Percentiles rank a stretch among this genome's conserved stretches.
phyloP scores from a whole-genome alignment of 208 protist genomes.

The Trypanosoma congolense region DNA sequence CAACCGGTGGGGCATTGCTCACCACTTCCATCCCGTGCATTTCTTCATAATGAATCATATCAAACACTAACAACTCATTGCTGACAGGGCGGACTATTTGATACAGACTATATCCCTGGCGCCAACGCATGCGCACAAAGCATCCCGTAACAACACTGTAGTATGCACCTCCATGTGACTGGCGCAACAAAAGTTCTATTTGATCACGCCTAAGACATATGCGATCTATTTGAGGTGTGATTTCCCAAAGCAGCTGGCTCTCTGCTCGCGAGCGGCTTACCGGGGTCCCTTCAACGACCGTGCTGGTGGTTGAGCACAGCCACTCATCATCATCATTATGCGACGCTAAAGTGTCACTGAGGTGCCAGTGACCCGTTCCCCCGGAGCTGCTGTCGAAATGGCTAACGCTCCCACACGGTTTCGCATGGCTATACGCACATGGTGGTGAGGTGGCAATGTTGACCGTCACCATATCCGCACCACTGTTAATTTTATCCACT shows the following conservation, averaged over 20 bases:
- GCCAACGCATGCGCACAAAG: slow-evolving; percentile 46
- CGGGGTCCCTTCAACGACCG: background rate
- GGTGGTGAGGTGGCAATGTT: slow-evolving; percentile 11
- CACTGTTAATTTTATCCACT: slow-evolving; percentile 40
- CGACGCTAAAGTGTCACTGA: background rate
- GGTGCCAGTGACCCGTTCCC: background rate
- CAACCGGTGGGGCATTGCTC: slow-evolving; percentile 43
- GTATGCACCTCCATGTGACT: slow-evolving; percentile 26
- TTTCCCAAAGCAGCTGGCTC: slow-evolving; percentile 11
- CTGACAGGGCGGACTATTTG: slow-evolving; percentile 26
- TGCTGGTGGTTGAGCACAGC: background rate
- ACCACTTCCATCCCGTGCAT: slow-evolving; percentile 31
- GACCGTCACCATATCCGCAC: slow-evolving; percentile 49
- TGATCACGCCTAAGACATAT: slow-evolving; percentile 38
- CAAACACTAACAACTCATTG: slow-evolving; percentile 28
- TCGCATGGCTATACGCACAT: background rate
- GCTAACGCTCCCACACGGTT: background rate
- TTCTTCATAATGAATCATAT: slow-evolving; percentile 42
- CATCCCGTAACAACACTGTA: slow-evolving; percentile 32
- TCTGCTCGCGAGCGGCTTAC: background rate
- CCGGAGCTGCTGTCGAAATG: background rate
- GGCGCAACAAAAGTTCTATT: slow-evolving; percentile 27
- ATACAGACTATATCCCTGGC: slow-evolving; percentile 30
- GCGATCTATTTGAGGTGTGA: slow-evolving; percentile 28
- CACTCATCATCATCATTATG: slow-evolving; percentile 13